Evolutionary conservation across 192 early-diverging fungal species (phyloP), one percentile per base, ranked within the genome.

Genomic region (Gonapodya prolifera): DNA sequence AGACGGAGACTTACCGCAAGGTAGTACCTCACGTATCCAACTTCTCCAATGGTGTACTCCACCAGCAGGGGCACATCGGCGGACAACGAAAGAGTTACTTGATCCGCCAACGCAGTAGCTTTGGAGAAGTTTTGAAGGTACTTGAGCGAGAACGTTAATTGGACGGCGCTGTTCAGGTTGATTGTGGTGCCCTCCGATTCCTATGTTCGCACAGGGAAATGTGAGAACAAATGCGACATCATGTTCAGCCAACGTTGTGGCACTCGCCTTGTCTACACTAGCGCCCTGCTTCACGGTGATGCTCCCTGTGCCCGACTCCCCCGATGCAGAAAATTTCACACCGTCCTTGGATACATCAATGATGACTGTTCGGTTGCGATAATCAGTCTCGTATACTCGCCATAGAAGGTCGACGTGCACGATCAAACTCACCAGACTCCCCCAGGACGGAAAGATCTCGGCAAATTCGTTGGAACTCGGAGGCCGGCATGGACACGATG

Each of bases 51-150:
- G 81, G 91, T 91, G 86, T 96, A 99, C 85, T 99, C 95, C 69
- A 99, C 91, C 83, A 99, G 84, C 74, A 98, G 81, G 18, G 97
- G 97, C 1, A 96, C 90, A 36, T 96, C 95, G 80, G 91, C 86
- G 35, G 92, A 92, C 81, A 99, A 86, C 81, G 86, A 87, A 70
- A 98, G 85, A 70, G 86, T 91, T 78, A 99, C 96, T 30, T 79
- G 83, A 18, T 85, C 82, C 2, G 92, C 85, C 32, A 98, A 84
- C 1, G 95, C 92, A 17, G 94, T 94, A 31, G 96, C 96, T 87
- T 98, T 99, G 75, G 95, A 89, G 80, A 99, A 99, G 87, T 94
- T 93, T 78, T 87, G 84, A 33, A 99, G 86, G 84, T 96, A 99
- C 85, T 98, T 99, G 78, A 98, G 89, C 18, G 94, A 91, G 79